Evolutionary conservation across 1,139 yeast genomes (phyloP).

Genomic region (Protomyces gravidus): DNA sequence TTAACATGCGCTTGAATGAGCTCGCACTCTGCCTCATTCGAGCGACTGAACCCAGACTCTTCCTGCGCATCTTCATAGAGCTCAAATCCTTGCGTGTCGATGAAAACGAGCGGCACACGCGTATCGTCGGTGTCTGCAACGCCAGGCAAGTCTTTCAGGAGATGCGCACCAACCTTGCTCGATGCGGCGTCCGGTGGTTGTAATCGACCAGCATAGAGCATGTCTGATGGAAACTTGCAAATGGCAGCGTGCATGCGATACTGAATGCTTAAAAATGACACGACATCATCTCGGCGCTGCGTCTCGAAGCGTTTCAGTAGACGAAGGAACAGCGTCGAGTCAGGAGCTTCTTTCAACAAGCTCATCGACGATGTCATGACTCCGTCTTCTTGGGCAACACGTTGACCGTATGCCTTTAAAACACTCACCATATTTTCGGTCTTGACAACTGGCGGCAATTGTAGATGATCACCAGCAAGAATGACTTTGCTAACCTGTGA

Average conservation of each 20-base stretch:
- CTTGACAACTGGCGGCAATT: conserved; percentile 55
- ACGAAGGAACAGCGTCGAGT: conserved; percentile 74
- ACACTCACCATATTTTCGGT: conserved; percentile 35
- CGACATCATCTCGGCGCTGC: neutral
- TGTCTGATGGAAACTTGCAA: conserved; percentile 71
- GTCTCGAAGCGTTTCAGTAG: conserved; percentile 50
- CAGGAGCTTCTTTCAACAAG: conserved; percentile 41
- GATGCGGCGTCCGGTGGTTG: conserved; percentile 50
- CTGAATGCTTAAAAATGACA: conserved; percentile 55
- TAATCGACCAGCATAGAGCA: conserved; percentile 60
- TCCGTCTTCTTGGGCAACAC: conserved; percentile 29
- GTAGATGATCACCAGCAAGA: conserved; percentile 65
- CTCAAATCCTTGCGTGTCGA: conserved; percentile 88
- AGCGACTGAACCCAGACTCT: conserved; percentile 45
- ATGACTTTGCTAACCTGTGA: conserved; percentile 59
- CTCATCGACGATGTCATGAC: neutral
- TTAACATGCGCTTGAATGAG: conserved; percentile 57
- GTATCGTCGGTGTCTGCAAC: conserved; percentile 50
- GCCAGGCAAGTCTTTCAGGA: conserved; percentile 54
- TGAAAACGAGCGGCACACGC: conserved; percentile 59
- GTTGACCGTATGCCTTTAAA: neutral
- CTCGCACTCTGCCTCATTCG: conserved; percentile 66
- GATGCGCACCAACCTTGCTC: conserved; percentile 50
- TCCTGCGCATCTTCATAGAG: conserved; percentile 44
- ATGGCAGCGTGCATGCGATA: conserved; percentile 79